A percentile compares a stretch with the other conserved stretches of the same genome.
These are phyloP conservation scores for Tuber melanosporum DNA, from an alignment of 495 filamentous ascomycete genomes.

Conservation along the genomic window DNA sequence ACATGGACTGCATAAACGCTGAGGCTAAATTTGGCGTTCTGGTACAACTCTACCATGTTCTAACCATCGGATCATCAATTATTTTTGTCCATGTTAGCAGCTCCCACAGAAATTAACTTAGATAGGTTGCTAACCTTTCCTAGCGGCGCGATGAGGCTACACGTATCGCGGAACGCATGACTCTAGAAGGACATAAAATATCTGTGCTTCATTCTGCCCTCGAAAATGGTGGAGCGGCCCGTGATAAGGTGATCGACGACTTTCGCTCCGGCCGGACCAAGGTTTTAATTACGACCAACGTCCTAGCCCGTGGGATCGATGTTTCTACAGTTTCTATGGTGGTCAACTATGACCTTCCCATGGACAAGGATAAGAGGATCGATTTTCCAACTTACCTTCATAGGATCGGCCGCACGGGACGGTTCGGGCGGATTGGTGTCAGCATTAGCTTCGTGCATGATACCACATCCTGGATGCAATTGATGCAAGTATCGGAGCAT, in stretches of 20 bases:
- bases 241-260: slow-evolving; percentile 75
- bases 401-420: slow-evolving; percentile 92
- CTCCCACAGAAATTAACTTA: slow-evolving; percentile 14
- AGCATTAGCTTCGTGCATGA: slow-evolving; percentile 84
- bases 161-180: slow-evolving; percentile 76
- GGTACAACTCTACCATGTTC: slow-evolving; percentile 83
- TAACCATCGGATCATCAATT: slow-evolving; percentile 93
- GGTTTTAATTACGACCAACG: slow-evolving; percentile 96
- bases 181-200: slow-evolving; percentile 81
- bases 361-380: slow-evolving; percentile 48
- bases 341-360: slow-evolving; percentile 81
- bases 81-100: slow-evolving; percentile 80
- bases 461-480: slow-evolving; percentile 62
- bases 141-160: slow-evolving; percentile 72
- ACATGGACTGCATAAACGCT: slow-evolving; percentile 77
- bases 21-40: slow-evolving; percentile 78
- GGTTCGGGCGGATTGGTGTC: slow-evolving; percentile 93
- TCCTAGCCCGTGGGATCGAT: slow-evolving; percentile 91
- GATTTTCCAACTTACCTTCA: slow-evolving; percentile 95
- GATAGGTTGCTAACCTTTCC: slow-evolving; percentile 19
- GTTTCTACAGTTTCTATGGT: slow-evolving; percentile 97
- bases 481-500: slow-evolving; percentile 62
- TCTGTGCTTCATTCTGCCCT: slow-evolving; percentile 80
- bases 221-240: slow-evolving; percentile 58
- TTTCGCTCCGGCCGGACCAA: slow-evolving; percentile 83